Conservation (phyloP, 768 basidiomycete species). For the Tylopilus sp. region DNA sequence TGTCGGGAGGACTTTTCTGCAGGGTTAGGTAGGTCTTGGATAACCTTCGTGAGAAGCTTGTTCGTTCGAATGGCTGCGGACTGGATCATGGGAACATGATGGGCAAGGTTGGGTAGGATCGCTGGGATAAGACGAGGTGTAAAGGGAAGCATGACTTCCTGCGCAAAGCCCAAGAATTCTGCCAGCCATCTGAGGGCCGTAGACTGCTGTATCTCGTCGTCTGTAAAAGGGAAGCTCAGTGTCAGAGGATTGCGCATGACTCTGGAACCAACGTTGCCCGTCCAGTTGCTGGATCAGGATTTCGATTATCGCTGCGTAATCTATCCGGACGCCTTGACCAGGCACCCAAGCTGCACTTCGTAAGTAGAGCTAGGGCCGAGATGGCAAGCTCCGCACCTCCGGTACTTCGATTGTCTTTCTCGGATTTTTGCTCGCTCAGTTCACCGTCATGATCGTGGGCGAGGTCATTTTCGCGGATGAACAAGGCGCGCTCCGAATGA, state of each 20-base stretch:
- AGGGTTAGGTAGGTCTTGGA: slow-evolving; percentile 80
- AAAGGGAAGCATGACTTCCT: slow-evolving; percentile 92
- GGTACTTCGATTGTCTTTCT: slow-evolving; percentile 51
- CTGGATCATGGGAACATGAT: slow-evolving; percentile 86
- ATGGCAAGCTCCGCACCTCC: slow-evolving; percentile 47
- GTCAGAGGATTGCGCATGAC: slow-evolving; percentile 1
- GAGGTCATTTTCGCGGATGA: slow-evolving; percentile 48
- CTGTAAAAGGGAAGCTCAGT: slow-evolving; percentile 28
- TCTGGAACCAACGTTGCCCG: slow-evolving; percentile 62
- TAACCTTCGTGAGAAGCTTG: slow-evolving; percentile 76
- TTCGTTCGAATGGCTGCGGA: slow-evolving; percentile 84
- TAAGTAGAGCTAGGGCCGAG: slow-evolving; percentile 6
- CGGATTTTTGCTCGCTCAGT: slow-evolving; percentile 41
- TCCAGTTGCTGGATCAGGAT: slow-evolving; percentile 87
- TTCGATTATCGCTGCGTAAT: slow-evolving; percentile 90
- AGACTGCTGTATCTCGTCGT: slow-evolving; percentile 92
- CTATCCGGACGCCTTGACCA: slow-evolving; percentile 89
- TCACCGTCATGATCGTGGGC: slow-evolving; percentile 38
- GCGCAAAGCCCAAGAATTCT: slow-evolving; percentile 82
- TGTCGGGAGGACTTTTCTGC: slow-evolving; percentile 40
- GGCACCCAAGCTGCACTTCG: slow-evolving; percentile 71
- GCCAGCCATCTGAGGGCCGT: slow-evolving; percentile 93
- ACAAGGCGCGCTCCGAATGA: slow-evolving; percentile 53
- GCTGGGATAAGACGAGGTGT: slow-evolving; percentile 91
- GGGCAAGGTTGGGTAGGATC: slow-evolving; percentile 91